These are phyloP conservation scores for Russula compacta DNA, from an alignment of 768 basidiomycete species.

Conservation along the genomic window DNA sequence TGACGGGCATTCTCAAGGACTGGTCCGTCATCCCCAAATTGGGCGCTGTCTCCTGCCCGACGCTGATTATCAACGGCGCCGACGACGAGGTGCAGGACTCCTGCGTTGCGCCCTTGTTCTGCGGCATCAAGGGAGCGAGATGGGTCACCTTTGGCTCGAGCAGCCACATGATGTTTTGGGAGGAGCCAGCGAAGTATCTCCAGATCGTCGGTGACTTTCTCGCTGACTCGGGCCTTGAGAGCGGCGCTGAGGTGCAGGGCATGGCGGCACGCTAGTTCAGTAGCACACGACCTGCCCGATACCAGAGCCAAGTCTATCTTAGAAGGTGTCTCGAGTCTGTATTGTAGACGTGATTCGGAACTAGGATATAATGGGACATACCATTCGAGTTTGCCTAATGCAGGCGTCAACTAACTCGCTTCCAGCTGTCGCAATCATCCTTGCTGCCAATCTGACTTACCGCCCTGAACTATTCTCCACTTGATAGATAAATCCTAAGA, in stretches of 20 bases:
- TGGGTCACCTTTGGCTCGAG: constrained; percentile 18
- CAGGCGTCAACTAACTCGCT: not conserved
- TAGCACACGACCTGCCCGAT: not conserved
- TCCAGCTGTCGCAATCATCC: not conserved
- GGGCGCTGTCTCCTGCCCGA: constrained; percentile 16
- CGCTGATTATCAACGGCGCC: constrained; percentile 19
- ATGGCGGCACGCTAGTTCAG: not conserved
- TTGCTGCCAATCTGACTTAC: not conserved
- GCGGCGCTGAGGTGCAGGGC: not conserved
- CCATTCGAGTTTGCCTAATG: not conserved
- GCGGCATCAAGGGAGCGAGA: constrained; percentile 10
- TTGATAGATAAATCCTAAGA: not conserved
- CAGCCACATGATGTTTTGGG: constrained; percentile 19
- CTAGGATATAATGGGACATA: not conserved
- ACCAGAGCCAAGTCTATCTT: not conserved
- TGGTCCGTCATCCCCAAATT: constrained; percentile 16
- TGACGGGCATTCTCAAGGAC: constrained; percentile 18
- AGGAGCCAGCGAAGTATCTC: constrained; percentile 18
- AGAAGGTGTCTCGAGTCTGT: not conserved
- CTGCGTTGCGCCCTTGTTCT: constrained; percentile 16
- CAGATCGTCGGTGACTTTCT: constrained; percentile 15
- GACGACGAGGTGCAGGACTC: constrained; percentile 18
- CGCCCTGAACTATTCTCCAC: not conserved
- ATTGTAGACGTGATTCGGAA: not conserved
- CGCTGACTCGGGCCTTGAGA: not conserved